Evolutionary conservation across 1,284 basidiomycete genomes (phyloP).

Genomic region (Pseudozyma hubeiensis): DNA sequence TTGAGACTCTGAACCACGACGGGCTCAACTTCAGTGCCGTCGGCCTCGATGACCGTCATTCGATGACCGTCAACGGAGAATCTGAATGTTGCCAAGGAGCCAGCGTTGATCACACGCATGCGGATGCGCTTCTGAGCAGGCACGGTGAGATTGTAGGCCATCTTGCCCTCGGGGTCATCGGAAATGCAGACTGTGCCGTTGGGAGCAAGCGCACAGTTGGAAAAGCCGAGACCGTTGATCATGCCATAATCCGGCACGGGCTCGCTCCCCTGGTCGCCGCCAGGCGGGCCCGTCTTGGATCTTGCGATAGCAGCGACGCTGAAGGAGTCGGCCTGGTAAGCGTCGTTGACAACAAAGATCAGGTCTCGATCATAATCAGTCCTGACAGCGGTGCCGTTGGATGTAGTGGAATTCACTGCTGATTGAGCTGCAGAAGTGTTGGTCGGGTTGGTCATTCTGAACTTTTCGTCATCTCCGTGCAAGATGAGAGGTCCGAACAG

Average conservation of each 20-base stretch:
- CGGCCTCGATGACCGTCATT: slow-evolving; percentile 72
- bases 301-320: slow-evolving; percentile 54
- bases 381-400: slow-evolving; percentile 35
- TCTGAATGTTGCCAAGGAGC: slow-evolving; percentile 41
- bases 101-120: slow-evolving; percentile 72
- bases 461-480: slow-evolving; percentile 64
- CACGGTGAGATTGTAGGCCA: slow-evolving; percentile 52
- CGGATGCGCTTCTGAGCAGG: slow-evolving; percentile 71
- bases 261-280: slow-evolving; percentile 52
- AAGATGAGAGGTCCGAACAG: slow-evolving; percentile 65
- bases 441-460: slow-evolving; percentile 24
- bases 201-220: slow-evolving; percentile 64
- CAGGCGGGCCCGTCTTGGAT: slow-evolving; percentile 40
- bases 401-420: slow-evolving; percentile 10
- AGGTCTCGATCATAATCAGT: slow-evolving; percentile 61
- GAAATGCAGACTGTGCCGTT: slow-evolving; percentile 48
- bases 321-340: slow-evolving; percentile 54
- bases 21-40: slow-evolving; percentile 71
- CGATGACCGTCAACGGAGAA: slow-evolving; percentile 72
- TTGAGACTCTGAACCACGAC: slow-evolving; percentile 69
- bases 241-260: slow-evolving; percentile 71
- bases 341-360: slow-evolving; percentile 56
- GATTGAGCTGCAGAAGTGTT: slow-evolving; percentile 3
- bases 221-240: slow-evolving; percentile 71
- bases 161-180: slow-evolving; percentile 21